Evolutionary conservation across 2,329 filamentous ascomycete genomes (phyloP), one percentile per base, ranked within the genome.

Genomic region (Laburnicola sp.): DNA sequence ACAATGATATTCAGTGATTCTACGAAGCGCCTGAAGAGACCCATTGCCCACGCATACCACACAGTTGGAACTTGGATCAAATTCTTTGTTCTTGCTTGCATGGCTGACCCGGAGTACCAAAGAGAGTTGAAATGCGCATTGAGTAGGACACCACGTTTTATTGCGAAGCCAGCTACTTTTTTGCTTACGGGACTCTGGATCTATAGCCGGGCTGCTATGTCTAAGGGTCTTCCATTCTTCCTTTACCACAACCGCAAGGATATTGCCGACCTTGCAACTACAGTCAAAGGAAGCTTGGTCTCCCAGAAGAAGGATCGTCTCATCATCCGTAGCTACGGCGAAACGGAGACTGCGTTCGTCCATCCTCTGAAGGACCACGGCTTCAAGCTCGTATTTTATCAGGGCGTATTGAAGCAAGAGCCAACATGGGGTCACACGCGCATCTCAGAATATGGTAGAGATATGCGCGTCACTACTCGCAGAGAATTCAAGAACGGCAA

Each of bases 81-180:
- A 46, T 80, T 81, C 57, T 66, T 78, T 30, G 66, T 79, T 6
- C 73, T 81, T 37, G 76, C 79, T 8, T 67, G 79, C 21, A 74
- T 81, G 55, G 79, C 79, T 2, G 79, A 82, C 57, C 74, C 77
- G 0, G 79, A 82, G 55, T 80, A 77, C 52, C 76, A 81, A 54
- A 69, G 78, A 53, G 79, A 82, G 48, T 69, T 81, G 39, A 72
- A 76, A 50, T 76, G 76, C 59, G 73, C 76, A 42, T 69, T 78
- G 45, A 62, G 65, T 38, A 45, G 57, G 21, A 71, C 73, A 23
- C 71, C 72, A 9, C 55, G 53, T 3, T 40, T 74, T 22, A 41
- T 78, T 8, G 70, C 70, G 3, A 66, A 68, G 21, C 74, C 74
- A 7, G 58, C 64, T 3, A 72, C 69, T 0, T 74, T 76, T 42